A percentile compares a stretch with the other conserved stretches of the same genome.
These are phyloP conservation scores for Mucuna pruriens DNA, from an alignment of 306 rosid species.

Conservation along the genomic window DNA sequence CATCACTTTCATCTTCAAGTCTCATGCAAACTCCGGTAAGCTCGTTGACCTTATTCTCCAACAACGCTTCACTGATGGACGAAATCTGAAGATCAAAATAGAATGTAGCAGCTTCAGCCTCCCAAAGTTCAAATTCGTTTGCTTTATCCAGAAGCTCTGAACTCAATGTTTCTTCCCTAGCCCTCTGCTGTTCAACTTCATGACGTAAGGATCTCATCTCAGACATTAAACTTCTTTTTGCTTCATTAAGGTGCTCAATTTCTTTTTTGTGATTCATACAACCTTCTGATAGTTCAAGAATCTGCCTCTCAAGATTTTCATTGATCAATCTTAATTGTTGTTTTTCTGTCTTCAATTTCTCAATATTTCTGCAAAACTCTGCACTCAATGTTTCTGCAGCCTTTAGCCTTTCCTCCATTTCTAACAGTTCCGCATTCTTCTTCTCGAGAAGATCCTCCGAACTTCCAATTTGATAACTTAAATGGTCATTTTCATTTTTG, in stretches of 20 bases:
- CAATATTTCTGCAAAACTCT: constrained; percentile 59
- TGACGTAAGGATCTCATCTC: constrained; percentile 61
- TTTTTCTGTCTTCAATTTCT: constrained; percentile 65
- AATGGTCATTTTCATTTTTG: constrained; percentile 52
- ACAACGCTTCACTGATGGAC: constrained; percentile 77
- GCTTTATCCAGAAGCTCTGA: constrained; percentile 81
- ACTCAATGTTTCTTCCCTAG: constrained; percentile 72
- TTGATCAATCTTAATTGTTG: constrained; percentile 51
- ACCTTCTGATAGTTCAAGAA: constrained; percentile 67
- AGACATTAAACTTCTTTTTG: constrained; percentile 55
- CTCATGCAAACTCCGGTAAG: constrained; percentile 68
- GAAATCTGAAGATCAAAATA: constrained; percentile 91
- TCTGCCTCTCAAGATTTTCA: constrained; percentile 61
- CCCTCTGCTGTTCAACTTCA: constrained; percentile 71
- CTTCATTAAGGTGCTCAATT: constrained; percentile 63
- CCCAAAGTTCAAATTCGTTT: constrained; percentile 88
- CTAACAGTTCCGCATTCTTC: constrained; percentile 65
- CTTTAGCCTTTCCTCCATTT: constrained; percentile 66
- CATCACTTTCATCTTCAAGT: constrained; percentile 68
- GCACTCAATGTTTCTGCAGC: constrained; percentile 59
- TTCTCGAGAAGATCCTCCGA: constrained; percentile 53
- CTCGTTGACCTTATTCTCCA: constrained; percentile 83
- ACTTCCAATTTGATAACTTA: constrained; percentile 54
- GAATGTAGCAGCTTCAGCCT: constrained; percentile 88
- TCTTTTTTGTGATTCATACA: constrained; percentile 63